phyloP scores from a whole-genome alignment of 495 filamentous ascomycete genomes.

The Penicillium fimorum region DNA sequence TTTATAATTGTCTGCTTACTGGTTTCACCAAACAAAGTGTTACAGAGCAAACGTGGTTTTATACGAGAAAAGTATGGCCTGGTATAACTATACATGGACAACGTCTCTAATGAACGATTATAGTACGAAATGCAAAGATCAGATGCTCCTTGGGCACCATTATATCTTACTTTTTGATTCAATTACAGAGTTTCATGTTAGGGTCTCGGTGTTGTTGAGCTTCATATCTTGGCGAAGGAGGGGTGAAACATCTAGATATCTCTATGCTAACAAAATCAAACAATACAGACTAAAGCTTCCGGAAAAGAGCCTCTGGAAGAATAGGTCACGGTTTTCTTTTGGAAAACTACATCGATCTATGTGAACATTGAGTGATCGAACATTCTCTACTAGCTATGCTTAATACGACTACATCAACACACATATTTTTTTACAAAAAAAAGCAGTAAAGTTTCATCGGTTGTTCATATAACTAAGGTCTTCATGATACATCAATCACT shows the following conservation, averaged over 20 bases:
- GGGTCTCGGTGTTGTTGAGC: neutral
- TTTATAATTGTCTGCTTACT: neutral
- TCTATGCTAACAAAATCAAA: neutral
- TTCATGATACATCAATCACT: neutral
- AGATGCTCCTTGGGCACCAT: neutral
- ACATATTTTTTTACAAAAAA: neutral
- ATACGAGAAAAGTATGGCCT: neutral
- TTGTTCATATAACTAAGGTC: neutral
- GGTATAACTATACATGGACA: neutral
- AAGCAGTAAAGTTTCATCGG: neutral
- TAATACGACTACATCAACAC: neutral
- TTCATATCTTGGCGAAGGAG: neutral
- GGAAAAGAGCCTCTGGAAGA: neutral
- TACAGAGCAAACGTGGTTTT: neutral
- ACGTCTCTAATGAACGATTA: neutral
- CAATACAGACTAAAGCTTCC: neutral
- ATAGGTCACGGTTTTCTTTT: neutral
- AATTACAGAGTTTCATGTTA: neutral
- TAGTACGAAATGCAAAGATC: neutral
- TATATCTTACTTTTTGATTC: neutral
- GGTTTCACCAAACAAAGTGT: neutral
- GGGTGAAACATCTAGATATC: neutral
- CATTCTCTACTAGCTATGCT: neutral
- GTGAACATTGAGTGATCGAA: neutral
- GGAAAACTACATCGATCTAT: no score